Base-by-base conservation (phyloP, 257 asterid species). In the Lithospermum erythrorhizon region DNA sequence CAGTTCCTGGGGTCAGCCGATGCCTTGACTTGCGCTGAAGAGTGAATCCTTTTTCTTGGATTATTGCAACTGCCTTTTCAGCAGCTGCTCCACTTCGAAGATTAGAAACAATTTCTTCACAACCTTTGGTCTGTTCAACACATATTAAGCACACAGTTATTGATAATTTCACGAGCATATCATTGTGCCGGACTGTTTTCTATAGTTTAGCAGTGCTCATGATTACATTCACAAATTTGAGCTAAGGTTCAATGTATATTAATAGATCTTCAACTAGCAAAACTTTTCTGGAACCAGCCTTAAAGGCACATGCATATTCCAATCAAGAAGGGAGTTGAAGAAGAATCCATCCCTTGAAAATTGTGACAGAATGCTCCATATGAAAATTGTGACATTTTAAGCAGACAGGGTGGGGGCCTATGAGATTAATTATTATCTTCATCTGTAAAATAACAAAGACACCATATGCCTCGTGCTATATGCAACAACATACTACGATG, bases 1-100 rank as follows among this genome's bases (percentile, higher is more conserved):
- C 97, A 20, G 99, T 93, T 74, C 99, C 99, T 8, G 99, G 99
- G 57, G 99, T 93, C 72, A 93, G 71, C 27, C 97, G 86, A 76
- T 93, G 99, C 81, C 87, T 82, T 61, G 97, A 85, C 75, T 72
- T 89, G 62, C 95, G 95, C 66, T 89, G 97, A 57, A 68, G 79
- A 73, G 76, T 51, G 55, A 79, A 67, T 59, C 99, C 99, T 68
- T 93, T 93, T 75, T 83, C 97, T 75, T 85, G 94, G 97, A 93
- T 93, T 58, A 84, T 72, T 55, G 95, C 91, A 77, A 85, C 91
- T 41, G 99, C 99, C 76, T 82, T 93, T 70, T 67, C 91, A 66
- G 87, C 99, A 35, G 99, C 99, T 45, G 83, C 82, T 70, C 99
- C 99, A 76, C 82, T 89, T 66, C 96, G 78, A 75, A 93, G 77